Evolutionary conservation across 345 rosid species (phyloP).

Genomic region (Tarenaya hassleriana): DNA sequence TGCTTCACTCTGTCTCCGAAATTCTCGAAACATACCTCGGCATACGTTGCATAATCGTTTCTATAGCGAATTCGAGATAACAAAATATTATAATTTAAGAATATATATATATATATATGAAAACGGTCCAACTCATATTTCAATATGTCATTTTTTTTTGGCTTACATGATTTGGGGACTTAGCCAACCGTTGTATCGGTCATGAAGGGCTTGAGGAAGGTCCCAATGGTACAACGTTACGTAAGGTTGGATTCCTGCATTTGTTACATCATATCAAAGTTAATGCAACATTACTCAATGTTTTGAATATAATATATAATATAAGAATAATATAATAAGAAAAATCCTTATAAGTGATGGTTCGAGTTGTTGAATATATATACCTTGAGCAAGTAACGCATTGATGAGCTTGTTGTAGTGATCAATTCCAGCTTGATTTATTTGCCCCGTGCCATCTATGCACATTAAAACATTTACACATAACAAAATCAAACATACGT

Average conservation of each 20-base stretch:
- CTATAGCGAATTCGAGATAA: slow-evolving; percentile 43
- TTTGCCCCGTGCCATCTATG: slow-evolving; percentile 67
- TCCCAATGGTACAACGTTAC: slow-evolving; percentile 50
- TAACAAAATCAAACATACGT: too few relatives aligned
- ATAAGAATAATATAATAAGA: too few relatives aligned
- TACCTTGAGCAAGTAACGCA: slow-evolving; percentile 74
- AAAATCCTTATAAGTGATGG: too few relatives aligned
- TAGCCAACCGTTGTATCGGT: slow-evolving; percentile 71
- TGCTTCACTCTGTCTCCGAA: slow-evolving; percentile 86
- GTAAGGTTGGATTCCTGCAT: slow-evolving; percentile 55
- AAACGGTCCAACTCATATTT: slow-evolving; percentile 34
- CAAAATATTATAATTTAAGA: too few relatives aligned
- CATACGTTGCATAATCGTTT: slow-evolving; percentile 59
- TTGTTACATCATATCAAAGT: too few relatives aligned
- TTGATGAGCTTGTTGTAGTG: slow-evolving; percentile 79
- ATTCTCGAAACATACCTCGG: slow-evolving; percentile 65
- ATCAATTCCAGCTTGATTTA: slow-evolving; percentile 87
- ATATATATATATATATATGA: too few relatives aligned
- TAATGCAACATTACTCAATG: too few relatives aligned
- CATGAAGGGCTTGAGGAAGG: slow-evolving; percentile 62
- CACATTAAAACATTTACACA: background rate
- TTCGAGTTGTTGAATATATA: too few relatives aligned
- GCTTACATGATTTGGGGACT: slow-evolving; percentile 46
- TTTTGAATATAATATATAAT: too few relatives aligned
- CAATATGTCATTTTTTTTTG: slow-evolving; percentile 32